Conservation (phyloP, 768 basidiomycete genomes). For the Russula brevipes region DNA sequence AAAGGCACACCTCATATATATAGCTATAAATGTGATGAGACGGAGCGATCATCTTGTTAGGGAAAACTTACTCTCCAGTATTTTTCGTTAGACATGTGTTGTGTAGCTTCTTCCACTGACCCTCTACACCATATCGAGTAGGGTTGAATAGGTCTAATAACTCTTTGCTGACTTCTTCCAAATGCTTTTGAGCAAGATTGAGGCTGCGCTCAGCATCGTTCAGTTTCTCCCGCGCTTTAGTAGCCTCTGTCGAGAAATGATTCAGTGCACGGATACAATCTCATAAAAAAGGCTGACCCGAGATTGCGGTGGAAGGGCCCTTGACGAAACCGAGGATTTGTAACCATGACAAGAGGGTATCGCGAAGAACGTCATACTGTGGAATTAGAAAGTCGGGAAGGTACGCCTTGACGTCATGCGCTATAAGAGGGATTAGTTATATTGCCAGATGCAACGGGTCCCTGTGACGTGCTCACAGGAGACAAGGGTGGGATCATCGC, state of each 20-base stretch:
- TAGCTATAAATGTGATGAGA: constrained; percentile 49
- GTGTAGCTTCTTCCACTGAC: constrained; percentile 96
- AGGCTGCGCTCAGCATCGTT: constrained; percentile 60
- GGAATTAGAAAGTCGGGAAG: constrained; percentile 78
- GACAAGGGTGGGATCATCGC: constrained; percentile 38
- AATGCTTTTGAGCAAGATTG: constrained; percentile 46
- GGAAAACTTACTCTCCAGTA: constrained; percentile 75
- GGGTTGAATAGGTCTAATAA: constrained; percentile 60
- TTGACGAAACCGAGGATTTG: constrained; percentile 56
- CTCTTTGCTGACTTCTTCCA: constrained; percentile 51
- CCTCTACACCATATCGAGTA: constrained; percentile 66
- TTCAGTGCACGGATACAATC: not conserved
- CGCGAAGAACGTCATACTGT: constrained; percentile 63
- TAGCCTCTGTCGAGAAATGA: constrained; percentile 41
- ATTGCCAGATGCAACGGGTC: not conserved
- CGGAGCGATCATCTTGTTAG: not conserved
- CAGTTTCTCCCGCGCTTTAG: constrained; percentile 57
- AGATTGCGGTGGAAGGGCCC: constrained; percentile 35
- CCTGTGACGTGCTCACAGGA: constrained; percentile 42
- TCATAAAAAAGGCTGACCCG: constrained; percentile 33
- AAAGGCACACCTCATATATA: constrained; percentile 91
- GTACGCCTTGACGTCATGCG: constrained; percentile 75
- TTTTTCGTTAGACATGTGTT: constrained; percentile 74
- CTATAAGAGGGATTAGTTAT: constrained; percentile 39
- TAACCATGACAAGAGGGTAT: constrained; percentile 57